Evolutionary conservation across 805 yeast species (phyloP).

Genomic region (Schwanniomyces polymorphus): DNA sequence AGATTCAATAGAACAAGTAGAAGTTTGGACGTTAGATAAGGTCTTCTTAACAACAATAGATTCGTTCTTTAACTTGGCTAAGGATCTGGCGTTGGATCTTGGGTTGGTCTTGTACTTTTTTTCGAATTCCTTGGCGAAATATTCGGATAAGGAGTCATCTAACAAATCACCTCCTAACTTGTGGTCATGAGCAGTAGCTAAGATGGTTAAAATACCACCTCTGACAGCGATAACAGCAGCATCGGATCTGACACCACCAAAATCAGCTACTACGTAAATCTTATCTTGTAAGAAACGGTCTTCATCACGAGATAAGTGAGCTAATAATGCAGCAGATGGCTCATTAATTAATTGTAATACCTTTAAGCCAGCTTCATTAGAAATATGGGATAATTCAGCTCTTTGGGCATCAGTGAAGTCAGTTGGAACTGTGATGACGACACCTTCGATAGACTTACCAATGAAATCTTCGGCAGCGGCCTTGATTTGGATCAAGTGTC

Average conservation of each 20-base stretch:
- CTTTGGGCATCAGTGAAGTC: slow-evolving; percentile 78
- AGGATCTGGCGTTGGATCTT: slow-evolving; percentile 73
- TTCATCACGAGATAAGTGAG: slow-evolving; percentile 60
- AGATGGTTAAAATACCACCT: slow-evolving; percentile 89
- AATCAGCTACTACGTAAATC: slow-evolving; percentile 88
- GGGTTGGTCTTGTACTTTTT: slow-evolving; percentile 84
- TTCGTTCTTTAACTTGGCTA: slow-evolving; percentile 85
- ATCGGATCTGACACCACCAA: slow-evolving; percentile 93
- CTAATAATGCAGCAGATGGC: slow-evolving; percentile 87
- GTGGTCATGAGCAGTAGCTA: slow-evolving; percentile 81
- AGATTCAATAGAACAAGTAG: slow-evolving; percentile 92
- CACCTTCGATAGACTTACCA: slow-evolving; percentile 78
- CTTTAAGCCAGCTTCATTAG: slow-evolving; percentile 70
- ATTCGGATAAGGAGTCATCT: slow-evolving; percentile 77
- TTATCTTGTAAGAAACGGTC: slow-evolving; percentile 60
- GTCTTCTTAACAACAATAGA: slow-evolving; percentile 87
- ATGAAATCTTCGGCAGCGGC: slow-evolving; percentile 90
- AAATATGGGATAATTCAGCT: slow-evolving; percentile 56
- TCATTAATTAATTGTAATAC: slow-evolving; percentile 88
- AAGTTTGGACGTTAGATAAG: slow-evolving; percentile 80
- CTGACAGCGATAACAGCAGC: slow-evolving; percentile 91
- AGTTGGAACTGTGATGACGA: slow-evolving; percentile 88
- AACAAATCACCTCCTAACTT: slow-evolving; percentile 86
- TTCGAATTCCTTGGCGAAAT: slow-evolving; percentile 90
- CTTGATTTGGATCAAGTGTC: slow-evolving; percentile 82